Evolutionary conservation across 2,329 filamentous ascomycete genomes (phyloP), one percentile per base, ranked within the genome.

Genomic region (Epichloe coenophiala): DNA sequence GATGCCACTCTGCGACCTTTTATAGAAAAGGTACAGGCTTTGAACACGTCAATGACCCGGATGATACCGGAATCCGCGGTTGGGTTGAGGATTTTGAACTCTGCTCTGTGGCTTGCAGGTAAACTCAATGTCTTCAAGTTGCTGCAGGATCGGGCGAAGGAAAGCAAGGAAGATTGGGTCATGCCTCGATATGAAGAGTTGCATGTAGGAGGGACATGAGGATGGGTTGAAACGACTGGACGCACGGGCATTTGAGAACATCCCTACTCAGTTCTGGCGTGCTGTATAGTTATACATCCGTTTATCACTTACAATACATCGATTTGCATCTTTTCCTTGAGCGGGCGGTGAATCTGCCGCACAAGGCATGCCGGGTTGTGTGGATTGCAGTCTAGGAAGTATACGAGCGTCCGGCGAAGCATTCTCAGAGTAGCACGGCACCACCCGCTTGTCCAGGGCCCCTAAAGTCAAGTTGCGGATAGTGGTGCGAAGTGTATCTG

Each of bases 1-100:
- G 69, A 76, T 48, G 44, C 57, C 31, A 59, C 56, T 17, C 66
- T 74, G 54, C 56, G 61, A 5, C 72, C 70, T 0, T 66, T 68
- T 44, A 63, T 75, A 7, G 47, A 51, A 13, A 38, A 35, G 13
- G 5, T 44, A 2, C 49, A 47, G 27, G 17, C 7, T 15, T 2
- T 47, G 3, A 23, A 5, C 15, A 17, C 7, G 3, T 7, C 31
- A 17, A 15, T 31, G 3, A 19, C 13, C 17, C 39, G 50, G 50
- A 5, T 47, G 9, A 11, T 23, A 2, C 45, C 45, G 23, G 21
- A 38, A n/a, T 44, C 50, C 7, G n/a, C 11, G 31, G 15, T 35
- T 17, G 45, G 45, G 23, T 17, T 51, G 19, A 40, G 27, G 17
- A 23, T 45, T 9, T 9, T 47, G 4, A 5, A 42, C 4, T 6